Conservation (phyloP, 257 asterid genomes). For the Galeopsis tetrahit region DNA sequence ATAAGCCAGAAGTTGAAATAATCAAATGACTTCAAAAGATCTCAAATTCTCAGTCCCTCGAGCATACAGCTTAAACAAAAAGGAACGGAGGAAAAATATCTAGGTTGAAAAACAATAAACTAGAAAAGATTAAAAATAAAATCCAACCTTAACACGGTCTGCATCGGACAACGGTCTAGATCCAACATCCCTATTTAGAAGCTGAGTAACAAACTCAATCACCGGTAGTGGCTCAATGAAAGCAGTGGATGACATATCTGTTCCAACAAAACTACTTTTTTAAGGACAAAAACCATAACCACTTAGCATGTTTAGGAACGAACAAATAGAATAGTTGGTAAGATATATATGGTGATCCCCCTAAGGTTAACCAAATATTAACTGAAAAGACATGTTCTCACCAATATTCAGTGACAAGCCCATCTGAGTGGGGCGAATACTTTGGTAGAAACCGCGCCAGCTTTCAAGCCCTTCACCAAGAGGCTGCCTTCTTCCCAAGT, state of each 20-base stretch:
- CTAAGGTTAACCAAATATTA: not conserved
- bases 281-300: not conserved
- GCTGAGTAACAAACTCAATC: slow-evolving; percentile 81
- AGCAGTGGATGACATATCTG: slow-evolving; percentile 99
- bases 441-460: slow-evolving; percentile 98
- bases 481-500: slow-evolving; percentile 78
- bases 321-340: not conserved
- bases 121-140: not conserved
- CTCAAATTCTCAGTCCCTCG: not conserved
- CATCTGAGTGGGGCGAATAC: slow-evolving; percentile 99
- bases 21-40: slow-evolving; percentile 15
- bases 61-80: not conserved
- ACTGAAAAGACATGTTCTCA: slow-evolving; percentile 32
- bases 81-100: not conserved
- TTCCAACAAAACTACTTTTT: slow-evolving; percentile 13
- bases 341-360: not conserved
- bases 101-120: not conserved
- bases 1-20: not conserved
- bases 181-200: slow-evolving; percentile 77
- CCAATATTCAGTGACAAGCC: slow-evolving; percentile 92
- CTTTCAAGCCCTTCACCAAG: slow-evolving; percentile 95
- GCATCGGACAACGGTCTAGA: slow-evolving; percentile 87
- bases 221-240: slow-evolving; percentile 96
- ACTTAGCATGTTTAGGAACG: not conserved
- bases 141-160: slow-evolving; percentile 87